A percentile compares a stretch with the other conserved stretches of the same genome.
Conservation (phyloP, 1,139 yeast species). For the Nakaseomyces bracarensis region DNA sequence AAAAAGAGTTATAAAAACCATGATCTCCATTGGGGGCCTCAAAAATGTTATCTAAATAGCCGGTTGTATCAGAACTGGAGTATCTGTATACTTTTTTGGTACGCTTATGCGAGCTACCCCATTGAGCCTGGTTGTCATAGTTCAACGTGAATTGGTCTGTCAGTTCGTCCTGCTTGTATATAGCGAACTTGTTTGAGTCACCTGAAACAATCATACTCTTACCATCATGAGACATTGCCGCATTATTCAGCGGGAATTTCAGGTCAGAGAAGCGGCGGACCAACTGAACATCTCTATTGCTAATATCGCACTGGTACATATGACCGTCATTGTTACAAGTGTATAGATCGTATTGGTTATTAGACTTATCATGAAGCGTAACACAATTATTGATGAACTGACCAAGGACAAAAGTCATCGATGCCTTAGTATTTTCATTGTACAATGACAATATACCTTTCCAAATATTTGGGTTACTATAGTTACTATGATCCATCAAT, state of each 20-base stretch:
- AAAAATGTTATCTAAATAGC: conserved; percentile 33
- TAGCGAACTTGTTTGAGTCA: conserved; percentile 45
- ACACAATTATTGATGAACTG: conserved; percentile 80
- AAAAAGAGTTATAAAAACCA: conserved; percentile 79
- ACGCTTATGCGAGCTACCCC: conserved; percentile 20
- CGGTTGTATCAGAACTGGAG: conserved; percentile 26
- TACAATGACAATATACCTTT: conserved; percentile 58
- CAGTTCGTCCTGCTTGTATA: conserved; percentile 39
- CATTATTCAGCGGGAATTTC: conserved; percentile 49
- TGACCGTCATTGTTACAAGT: conserved; percentile 78
- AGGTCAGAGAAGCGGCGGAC: conserved; percentile 38
- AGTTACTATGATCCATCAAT: conserved; percentile 24
- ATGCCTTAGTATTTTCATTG: conserved; percentile 40
- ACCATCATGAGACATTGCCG: conserved; percentile 51
- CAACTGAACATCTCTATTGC: conserved; percentile 38
- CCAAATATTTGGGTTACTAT: conserved; percentile 33
- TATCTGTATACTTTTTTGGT: conserved; percentile 22
- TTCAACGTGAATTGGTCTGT: conserved; percentile 24
- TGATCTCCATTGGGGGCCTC: conserved; percentile 55
- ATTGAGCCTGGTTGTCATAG: conserved; percentile 25
- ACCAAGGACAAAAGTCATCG: conserved; percentile 54
- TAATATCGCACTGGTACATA: conserved; percentile 56
- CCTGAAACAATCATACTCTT: conserved; percentile 51
- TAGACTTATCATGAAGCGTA: conserved; percentile 34
- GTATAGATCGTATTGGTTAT: conserved; percentile 41